phyloP scores from a whole-genome alignment of 2,329 filamentous ascomycete species.

The Diplodia seriata region DNA sequence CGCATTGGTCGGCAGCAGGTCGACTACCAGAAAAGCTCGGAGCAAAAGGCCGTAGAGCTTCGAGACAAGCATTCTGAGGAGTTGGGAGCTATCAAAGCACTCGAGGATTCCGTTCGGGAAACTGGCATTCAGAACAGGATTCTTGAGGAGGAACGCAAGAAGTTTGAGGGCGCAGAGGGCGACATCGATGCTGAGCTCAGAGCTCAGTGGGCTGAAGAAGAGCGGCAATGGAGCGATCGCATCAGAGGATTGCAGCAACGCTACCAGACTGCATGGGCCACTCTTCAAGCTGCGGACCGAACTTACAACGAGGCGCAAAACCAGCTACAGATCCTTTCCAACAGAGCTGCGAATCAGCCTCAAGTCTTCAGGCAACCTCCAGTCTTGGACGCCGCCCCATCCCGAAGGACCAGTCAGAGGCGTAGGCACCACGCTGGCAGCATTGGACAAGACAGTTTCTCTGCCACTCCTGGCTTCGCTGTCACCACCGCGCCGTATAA shows the following conservation, averaged over 20 bases:
- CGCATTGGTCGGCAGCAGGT: constrained; percentile 52
- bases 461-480: constrained; percentile 44
- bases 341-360: constrained; percentile 48
- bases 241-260: constrained; percentile 61
- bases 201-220: constrained; percentile 54
- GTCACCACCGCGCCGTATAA: constrained; percentile 52
- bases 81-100: constrained; percentile 59
- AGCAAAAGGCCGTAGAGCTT: constrained; percentile 50
- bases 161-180: constrained; percentile 53
- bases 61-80: constrained; percentile 53
- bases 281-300: constrained; percentile 47
- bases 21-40: constrained; percentile 45
- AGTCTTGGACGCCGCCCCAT: constrained; percentile 40
- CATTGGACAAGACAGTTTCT: constrained; percentile 46
- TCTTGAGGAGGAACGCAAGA: constrained; percentile 73
- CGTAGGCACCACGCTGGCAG: constrained; percentile 42
- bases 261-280: constrained; percentile 49
- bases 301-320: constrained; percentile 49
- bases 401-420: constrained; percentile 51
- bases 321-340: constrained; percentile 50
- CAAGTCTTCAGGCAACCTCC: constrained; percentile 42
- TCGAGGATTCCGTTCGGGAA: constrained; percentile 77
- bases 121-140: constrained; percentile 75
- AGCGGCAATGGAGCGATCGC: constrained; percentile 63
- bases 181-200: constrained; percentile 49